Conservation (phyloP, 1,139 yeast species). For the Geotrichum aggregatum region DNA sequence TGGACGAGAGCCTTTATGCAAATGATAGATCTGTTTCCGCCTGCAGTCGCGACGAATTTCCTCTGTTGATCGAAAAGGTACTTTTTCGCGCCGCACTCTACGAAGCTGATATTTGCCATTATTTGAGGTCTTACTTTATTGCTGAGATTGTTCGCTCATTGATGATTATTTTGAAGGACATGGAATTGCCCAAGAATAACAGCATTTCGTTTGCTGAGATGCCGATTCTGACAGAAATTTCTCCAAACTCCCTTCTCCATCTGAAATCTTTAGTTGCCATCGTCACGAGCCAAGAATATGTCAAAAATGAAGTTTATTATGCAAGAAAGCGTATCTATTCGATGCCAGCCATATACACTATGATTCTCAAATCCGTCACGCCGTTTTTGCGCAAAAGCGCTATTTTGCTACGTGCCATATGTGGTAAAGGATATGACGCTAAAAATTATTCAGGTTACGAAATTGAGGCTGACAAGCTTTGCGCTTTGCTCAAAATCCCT, state of each 20-base stretch:
- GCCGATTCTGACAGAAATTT: too few relatives aligned
- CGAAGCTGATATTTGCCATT: constrained; percentile 22
- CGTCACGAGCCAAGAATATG: too few relatives aligned
- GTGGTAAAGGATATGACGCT: constrained; percentile 35
- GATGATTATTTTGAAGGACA: background rate
- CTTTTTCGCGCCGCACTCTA: constrained; percentile 26
- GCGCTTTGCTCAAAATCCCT: constrained; percentile 53
- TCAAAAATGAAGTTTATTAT: too few relatives aligned
- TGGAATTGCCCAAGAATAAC: too few relatives aligned
- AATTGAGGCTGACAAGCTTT: constrained; percentile 55
- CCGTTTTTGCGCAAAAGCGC: constrained; percentile 68
- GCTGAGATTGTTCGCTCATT: constrained; percentile 20
- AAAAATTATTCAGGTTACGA: constrained; percentile 26
- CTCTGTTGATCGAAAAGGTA: constrained; percentile 22
- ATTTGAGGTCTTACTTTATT: constrained; percentile 24
- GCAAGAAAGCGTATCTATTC: too few relatives aligned
- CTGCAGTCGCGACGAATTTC: too few relatives aligned
- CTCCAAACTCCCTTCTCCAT: too few relatives aligned
- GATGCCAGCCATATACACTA: constrained; percentile 43
- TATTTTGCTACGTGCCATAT: constrained; percentile 49
- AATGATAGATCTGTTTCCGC: too few relatives aligned
- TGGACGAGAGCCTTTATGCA: too few relatives aligned
- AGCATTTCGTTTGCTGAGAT: too few relatives aligned
- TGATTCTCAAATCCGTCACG: constrained; percentile 54
- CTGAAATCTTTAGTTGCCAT: too few relatives aligned